Evolutionary conservation across 106 monocot genomes (phyloP).

Genomic region (Platanthera zijinensis): DNA sequence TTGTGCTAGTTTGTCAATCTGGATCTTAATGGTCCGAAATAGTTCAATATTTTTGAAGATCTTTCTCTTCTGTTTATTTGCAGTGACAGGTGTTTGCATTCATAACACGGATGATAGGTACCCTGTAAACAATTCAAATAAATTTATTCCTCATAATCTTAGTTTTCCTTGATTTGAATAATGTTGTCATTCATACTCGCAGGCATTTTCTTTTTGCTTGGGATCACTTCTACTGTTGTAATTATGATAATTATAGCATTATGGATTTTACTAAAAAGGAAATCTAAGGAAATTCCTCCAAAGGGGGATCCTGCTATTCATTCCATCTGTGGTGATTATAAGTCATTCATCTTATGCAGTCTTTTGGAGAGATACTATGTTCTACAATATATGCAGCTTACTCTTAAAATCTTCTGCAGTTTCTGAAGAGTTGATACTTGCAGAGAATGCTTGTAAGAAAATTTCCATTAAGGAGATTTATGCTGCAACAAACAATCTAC

Average conservation of each 20-base stretch:
- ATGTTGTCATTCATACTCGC: background rate
- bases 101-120: constrained; percentile 3
- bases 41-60: too few species aligned
- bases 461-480: constrained; percentile 41
- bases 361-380: background rate
- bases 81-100: constrained; percentile 5
- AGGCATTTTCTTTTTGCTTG: background rate
- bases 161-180: background rate
- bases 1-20: too few species aligned
- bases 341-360: background rate
- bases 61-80: constrained; percentile 1
- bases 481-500: constrained; percentile 35
- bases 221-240: background rate
- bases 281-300: background rate
- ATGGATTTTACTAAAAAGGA: background rate
- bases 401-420: constrained; percentile 8
- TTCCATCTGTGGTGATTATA: constrained; percentile 6
- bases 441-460: constrained; percentile 27
- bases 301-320: background rate
- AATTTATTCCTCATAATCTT: background rate
- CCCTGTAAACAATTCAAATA: background rate
- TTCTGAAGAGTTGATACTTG: constrained; percentile 15
- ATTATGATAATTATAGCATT: background rate
- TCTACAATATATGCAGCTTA: background rate
- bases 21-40: too few species aligned